These are phyloP conservation scores for Hypocreales sp. DNA, from an alignment of 2,329 filamentous ascomycete species.

Conservation along the genomic window DNA sequence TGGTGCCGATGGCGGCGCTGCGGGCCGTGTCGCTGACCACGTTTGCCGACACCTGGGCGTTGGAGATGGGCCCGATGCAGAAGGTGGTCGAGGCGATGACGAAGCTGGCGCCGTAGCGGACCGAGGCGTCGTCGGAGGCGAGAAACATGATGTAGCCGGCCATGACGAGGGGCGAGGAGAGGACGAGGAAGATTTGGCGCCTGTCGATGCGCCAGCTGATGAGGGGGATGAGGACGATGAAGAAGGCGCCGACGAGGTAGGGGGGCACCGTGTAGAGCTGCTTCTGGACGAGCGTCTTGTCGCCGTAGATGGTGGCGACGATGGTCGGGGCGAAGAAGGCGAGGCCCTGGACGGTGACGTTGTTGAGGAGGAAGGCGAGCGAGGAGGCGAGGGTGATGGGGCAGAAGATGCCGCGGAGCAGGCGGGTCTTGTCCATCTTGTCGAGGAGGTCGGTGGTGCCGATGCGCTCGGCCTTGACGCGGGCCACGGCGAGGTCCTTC, in stretches of 20 bases:
- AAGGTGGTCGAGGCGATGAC: constrained; percentile 51
- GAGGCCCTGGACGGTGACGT: constrained; percentile 56
- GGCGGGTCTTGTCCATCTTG: constrained; percentile 42
- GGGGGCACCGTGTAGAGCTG: constrained; percentile 59
- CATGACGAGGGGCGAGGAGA: constrained; percentile 48
- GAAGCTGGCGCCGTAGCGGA: constrained; percentile 57
- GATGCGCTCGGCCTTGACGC: constrained; percentile 54
- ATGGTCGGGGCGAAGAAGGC: constrained; percentile 58
- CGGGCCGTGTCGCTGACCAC: constrained; percentile 57
- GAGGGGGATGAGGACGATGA: constrained; percentile 45
- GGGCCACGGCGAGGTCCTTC: constrained; percentile 48
- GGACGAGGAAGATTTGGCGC: constrained; percentile 44
- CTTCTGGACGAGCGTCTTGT: constrained; percentile 37
- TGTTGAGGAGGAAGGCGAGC: constrained; percentile 47
- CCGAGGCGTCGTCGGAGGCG: constrained; percentile 30
- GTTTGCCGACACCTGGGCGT: constrained; percentile 53
- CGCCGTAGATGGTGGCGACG: constrained; percentile 49
- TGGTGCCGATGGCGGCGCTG: constrained; percentile 48
- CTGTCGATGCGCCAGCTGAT: constrained; percentile 44
- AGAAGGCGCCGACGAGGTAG: constrained; percentile 53
- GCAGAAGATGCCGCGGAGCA: constrained; percentile 44
- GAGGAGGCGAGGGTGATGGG: constrained; percentile 42
- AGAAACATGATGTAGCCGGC: constrained; percentile 58
- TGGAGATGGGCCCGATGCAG: constrained; percentile 46
- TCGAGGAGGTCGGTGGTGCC: constrained; percentile 48